Base-by-base conservation (phyloP, 352 stramenopile genomes). In the Phytophthora podocarpi region DNA sequence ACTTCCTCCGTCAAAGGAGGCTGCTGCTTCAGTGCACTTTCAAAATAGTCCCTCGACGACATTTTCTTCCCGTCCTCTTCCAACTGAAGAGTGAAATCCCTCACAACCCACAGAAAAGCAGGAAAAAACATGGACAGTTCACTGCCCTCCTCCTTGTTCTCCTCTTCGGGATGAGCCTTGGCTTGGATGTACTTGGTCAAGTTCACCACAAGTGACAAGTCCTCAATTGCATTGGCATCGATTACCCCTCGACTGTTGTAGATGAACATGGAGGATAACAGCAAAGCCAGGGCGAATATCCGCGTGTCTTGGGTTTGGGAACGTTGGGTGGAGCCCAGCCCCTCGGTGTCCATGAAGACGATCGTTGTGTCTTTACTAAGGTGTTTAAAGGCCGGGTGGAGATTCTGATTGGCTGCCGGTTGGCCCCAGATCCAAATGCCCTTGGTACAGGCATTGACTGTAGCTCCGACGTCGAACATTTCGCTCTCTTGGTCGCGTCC, bases 371-470 rank as follows among this genome's bases (percentile, higher is more conserved):
- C 75, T 23, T 80, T 57, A 30, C 59, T 59, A 32, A 87, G 21
- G 47, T 86, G 71, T 59, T 72, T 74, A 51, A 86, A 83, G 30
- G 53, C 49, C 4, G 49, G 28, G 23, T 65, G 41, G 12, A 20
- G 59, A n/a, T n/a, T 59, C 16, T 53, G 39, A 24, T 53, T 57
- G 27, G 36, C 26, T 34, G 36, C 50, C 0, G 82, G 78, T 43
- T 90, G 67, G 9, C 76, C 78, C 84, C 85, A 93, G 46, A 95
- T 81, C 85, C 85, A 94, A 39, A 94, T 91, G 4, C 85, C 85
- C 42, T 90, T 89, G 7, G 85, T 93, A 55, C 85, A 93, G 32
- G 80, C 83, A 40, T 91, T 87, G 2, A 93, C 72, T 3, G 81
- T 93, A 32, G 67, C 70, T 13, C 84, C 84, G 15, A 91, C 85